Percentiles rank a stretch among this genome's conserved stretches.
Conservation (phyloP, 139 green algal genomes). For the Chlamydomonas incerta region DNA sequence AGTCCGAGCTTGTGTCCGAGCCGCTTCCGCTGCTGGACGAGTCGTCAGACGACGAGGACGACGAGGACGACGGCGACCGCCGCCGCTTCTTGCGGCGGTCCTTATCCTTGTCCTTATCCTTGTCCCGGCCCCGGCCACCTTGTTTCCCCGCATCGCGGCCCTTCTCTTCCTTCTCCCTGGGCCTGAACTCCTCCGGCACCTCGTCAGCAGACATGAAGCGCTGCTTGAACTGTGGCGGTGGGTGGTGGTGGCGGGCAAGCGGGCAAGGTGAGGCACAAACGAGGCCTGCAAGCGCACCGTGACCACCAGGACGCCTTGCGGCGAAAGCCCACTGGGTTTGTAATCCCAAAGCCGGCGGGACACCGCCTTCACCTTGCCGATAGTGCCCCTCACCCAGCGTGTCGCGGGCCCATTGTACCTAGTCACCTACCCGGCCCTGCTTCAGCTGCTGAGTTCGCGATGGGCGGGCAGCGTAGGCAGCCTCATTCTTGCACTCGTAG, state of each 20-base stretch:
- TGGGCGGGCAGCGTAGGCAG: constrained; percentile 68
- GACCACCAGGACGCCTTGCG: no score
- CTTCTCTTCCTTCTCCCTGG: constrained; percentile 36
- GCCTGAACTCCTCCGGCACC: constrained; percentile 58
- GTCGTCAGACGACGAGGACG: constrained; percentile 22
- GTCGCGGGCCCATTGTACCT: no score
- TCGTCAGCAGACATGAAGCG: constrained; percentile 67
- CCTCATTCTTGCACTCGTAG: constrained; percentile 82
- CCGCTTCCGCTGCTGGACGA: constrained; percentile 38
- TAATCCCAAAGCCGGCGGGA: no score
- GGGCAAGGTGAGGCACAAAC: no score
- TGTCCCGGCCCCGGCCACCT: not conserved
- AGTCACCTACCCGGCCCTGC: constrained; percentile 65
- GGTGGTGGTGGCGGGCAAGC: no score
- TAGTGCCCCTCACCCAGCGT: no score
- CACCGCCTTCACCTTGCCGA: no score
- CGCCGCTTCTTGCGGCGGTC: constrained; percentile 21
- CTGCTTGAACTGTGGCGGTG: constrained; percentile 27
- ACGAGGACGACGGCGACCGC: constrained; percentile 18
- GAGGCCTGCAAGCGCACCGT: no score
- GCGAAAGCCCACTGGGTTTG: no score
- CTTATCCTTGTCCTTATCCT: not conserved
- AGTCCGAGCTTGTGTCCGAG: constrained; percentile 24
- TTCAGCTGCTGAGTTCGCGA: constrained; percentile 80
- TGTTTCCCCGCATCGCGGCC: not conserved